phyloP scores from a whole-genome alignment of 371 early-diverging fungal genomes.

The Encephalitozoon hellem region DNA sequence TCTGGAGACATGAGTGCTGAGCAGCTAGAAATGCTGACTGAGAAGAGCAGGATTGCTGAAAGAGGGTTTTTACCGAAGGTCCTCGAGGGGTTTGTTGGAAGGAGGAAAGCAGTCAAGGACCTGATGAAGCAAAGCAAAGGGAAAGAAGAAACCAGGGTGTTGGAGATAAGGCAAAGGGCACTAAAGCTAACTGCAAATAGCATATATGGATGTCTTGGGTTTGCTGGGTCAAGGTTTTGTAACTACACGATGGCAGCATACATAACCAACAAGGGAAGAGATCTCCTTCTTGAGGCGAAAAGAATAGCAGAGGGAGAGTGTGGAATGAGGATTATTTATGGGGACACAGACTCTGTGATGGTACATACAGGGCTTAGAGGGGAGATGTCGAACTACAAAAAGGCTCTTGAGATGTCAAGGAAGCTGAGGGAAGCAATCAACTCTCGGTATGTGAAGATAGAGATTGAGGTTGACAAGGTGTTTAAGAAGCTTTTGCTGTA shows the following conservation, averaged over 20 bases:
- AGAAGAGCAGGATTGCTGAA: background rate
- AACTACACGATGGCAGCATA: slow-evolving; percentile 92
- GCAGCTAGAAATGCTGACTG: slow-evolving; percentile 61
- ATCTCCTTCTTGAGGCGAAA: slow-evolving; percentile 85
- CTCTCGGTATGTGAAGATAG: slow-evolving; percentile 75
- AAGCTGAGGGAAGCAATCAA: slow-evolving; percentile 76
- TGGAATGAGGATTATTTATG: slow-evolving; percentile 76
- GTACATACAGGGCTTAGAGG: slow-evolving; percentile 77
- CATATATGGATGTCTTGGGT: slow-evolving; percentile 99
- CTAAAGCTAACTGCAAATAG: slow-evolving; percentile 95
- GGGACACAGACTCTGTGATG: slow-evolving; percentile 99
- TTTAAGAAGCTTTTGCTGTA: slow-evolving; percentile 81
- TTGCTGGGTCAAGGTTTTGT: slow-evolving; percentile 82
- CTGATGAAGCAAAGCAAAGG: slow-evolving; percentile 67
- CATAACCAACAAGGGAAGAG: slow-evolving; percentile 89
- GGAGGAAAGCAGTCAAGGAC: slow-evolving; percentile 77
- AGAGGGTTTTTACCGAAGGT: slow-evolving; percentile 71
- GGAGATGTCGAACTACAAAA: slow-evolving; percentile 57
- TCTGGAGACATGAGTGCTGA: slow-evolving; percentile 3
- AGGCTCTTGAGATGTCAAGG: slow-evolving; percentile 72
- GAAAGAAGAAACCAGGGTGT: slow-evolving; percentile 64
- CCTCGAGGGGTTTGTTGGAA: slow-evolving; percentile 75
- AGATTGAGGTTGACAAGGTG: slow-evolving; percentile 91
- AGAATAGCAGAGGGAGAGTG: slow-evolving; percentile 66
- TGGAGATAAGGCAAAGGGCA: slow-evolving; percentile 86